A percentile compares a stretch with the other conserved stretches of the same genome.
Conservation (phyloP, 169 alveolate species). For the Pseudocohnilembus persalinus region DNA sequence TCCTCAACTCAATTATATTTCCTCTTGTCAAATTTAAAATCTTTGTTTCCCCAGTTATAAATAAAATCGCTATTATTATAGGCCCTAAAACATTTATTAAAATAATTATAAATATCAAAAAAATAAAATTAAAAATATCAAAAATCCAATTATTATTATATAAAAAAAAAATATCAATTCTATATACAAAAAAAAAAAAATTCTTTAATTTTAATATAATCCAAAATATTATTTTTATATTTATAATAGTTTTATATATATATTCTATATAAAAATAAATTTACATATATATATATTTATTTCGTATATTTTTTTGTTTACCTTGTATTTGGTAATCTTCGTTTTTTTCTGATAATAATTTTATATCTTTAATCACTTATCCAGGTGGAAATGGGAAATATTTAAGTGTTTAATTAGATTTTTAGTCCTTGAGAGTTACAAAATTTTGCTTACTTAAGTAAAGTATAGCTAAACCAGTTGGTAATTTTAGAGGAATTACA, state of each 20-base stretch:
- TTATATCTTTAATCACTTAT: not conserved
- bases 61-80: constrained; percentile 3
- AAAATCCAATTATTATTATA: not conserved
- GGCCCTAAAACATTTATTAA: too few relatives aligned
- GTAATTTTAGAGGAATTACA: too few relatives aligned
- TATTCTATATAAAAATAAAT: too few relatives aligned
- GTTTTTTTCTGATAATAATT: constrained; percentile 4
- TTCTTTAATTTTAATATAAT: too few relatives aligned
- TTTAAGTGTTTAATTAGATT: not conserved
- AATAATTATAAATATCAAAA: too few relatives aligned
- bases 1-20: not conserved
- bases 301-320: not conserved
- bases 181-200: too few relatives aligned
- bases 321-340: constrained; percentile 1
- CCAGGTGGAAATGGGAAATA: not conserved
- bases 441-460: not conserved
- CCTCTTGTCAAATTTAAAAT: not conserved
- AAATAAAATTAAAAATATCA: not conserved
- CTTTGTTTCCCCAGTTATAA: constrained; percentile 7
- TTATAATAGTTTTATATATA: too few relatives aligned
- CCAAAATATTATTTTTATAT: too few relatives aligned
- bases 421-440: not conserved
- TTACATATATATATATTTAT: too few relatives aligned
- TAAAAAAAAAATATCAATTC: too few relatives aligned
- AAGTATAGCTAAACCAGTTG: not conserved